Evolutionary conservation across 208 protist species (phyloP), one percentile per base, ranked within the genome.

Genomic region (Crithidia mellificae): DNA sequence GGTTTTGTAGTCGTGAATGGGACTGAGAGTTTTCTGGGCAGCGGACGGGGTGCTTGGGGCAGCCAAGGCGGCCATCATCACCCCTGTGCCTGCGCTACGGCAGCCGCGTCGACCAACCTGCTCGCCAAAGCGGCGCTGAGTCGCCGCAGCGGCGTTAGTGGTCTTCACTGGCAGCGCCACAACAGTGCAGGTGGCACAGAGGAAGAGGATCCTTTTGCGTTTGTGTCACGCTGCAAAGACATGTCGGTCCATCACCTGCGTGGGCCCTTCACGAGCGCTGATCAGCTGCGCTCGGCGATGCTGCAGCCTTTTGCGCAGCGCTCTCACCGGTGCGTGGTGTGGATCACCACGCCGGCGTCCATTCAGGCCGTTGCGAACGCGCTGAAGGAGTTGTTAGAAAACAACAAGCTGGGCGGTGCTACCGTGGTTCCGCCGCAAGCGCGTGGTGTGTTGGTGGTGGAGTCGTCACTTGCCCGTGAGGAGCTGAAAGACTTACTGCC

Each of bases 331-430:
- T 91, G 87, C 53, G 59, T 84, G 29, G 70, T 89, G 62, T 93
- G 87, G 87, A 55, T 90, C 7, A 72, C 78, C 6, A 57, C 74
- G 2, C 63, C 80, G 0, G 62, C 69, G 2, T 53, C 78, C 3
- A 22, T 93, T 14, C 57, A 44, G 4, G 25, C 9, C 29, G 75
- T 84, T 15, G 80, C 67, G 11, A 82, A 81, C 51, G 59, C 87
- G 3, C 55, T 93, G 17, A 90, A 90, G 72, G 84, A 91, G 65
- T 72, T 93, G 8, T 38, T 93, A 2, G 87, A 93, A 54, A 80
- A 88, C 49, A 89, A 87, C 52, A 61, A 79, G 0, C 59, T 93
- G 53, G 69, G 74, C n/a, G 84, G 84, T 2, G 55, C 70, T 9
- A 32, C 27, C 20, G 74, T 93, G 51, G 68, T 89, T 36, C 80